Conservation (phyloP, 768 basidiomycete species). For the Pleurotus djamor region DNA sequence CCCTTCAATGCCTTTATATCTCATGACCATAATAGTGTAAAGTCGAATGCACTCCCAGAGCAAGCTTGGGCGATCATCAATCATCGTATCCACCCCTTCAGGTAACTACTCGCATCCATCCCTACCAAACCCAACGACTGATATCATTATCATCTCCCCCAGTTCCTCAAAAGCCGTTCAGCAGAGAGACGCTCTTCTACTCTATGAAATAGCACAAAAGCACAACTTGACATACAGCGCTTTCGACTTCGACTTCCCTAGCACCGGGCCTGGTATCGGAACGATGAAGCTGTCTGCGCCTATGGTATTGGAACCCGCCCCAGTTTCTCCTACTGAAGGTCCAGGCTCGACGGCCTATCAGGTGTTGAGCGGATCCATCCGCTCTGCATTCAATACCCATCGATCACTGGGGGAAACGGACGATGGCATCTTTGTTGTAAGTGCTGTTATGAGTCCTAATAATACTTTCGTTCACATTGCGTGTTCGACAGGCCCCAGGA, state of each 20-base stretch:
- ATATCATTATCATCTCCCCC: slow-evolving; percentile 16
- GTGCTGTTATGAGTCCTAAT: background rate
- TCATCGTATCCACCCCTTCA: slow-evolving; percentile 64
- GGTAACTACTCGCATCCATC: slow-evolving; percentile 25
- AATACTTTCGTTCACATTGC: background rate
- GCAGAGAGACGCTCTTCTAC: slow-evolving; percentile 39
- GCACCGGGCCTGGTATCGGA: slow-evolving; percentile 36
- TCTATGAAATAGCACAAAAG: slow-evolving; percentile 42
- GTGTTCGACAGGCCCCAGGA: slow-evolving; percentile 46
- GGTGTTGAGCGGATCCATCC: slow-evolving; percentile 65
- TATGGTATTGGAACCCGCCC: slow-evolving; percentile 62
- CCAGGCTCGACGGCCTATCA: slow-evolving; percentile 43
- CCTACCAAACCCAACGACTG: background rate
- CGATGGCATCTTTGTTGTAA: background rate
- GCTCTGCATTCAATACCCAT: slow-evolving; percentile 54
- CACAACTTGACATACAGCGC: slow-evolving; percentile 60
- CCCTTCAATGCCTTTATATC: too few relatives aligned
- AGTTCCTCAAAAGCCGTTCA: slow-evolving; percentile 43
- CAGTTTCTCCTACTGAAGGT: slow-evolving; percentile 45
- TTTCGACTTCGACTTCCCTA: slow-evolving; percentile 43
- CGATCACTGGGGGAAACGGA: slow-evolving; percentile 19
- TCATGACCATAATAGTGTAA: slow-evolving; percentile 35
- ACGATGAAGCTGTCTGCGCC: slow-evolving; percentile 50
- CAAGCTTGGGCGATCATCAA: slow-evolving; percentile 67
- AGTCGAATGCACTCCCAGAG: slow-evolving; percentile 81